These are phyloP conservation scores for Spirogloea muscicola DNA, from an alignment of 139 green algal species.

Conservation along the genomic window DNA sequence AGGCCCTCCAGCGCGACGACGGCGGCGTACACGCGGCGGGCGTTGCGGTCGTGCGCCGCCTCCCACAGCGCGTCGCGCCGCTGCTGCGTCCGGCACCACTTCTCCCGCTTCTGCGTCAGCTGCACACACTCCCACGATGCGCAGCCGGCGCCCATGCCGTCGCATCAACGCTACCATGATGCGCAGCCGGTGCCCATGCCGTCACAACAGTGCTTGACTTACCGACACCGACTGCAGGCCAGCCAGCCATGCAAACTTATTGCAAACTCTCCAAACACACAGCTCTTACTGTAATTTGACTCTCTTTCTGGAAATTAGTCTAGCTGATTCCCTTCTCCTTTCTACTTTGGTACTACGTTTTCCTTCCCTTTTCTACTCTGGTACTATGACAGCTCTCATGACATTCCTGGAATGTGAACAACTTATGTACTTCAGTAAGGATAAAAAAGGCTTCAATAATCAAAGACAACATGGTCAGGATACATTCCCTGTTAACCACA, in stretches of 20 bases:
- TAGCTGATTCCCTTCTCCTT: neutral
- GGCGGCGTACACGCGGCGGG: slow-evolving; percentile 12
- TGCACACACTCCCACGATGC: neutral
- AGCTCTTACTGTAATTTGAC: no score
- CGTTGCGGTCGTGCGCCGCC: slow-evolving; percentile 23
- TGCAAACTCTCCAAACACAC: no score
- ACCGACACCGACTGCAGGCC: neutral
- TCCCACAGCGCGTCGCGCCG: slow-evolving; percentile 21
- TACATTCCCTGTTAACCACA: neutral
- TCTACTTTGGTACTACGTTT: neutral
- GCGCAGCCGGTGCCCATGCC: neutral
- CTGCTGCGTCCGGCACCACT: neutral
- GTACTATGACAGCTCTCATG: neutral
- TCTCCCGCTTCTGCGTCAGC: slow-evolving; percentile 2
- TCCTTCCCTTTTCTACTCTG: neutral
- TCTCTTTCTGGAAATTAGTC: neutral
- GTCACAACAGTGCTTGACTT: neutral
- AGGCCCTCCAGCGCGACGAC: slow-evolving; percentile 39
- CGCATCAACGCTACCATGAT: neutral
- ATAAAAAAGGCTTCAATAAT: neutral
- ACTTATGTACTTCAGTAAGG: neutral
- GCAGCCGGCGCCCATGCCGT: neutral
- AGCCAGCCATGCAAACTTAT: neutral
- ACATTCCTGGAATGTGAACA: neutral
- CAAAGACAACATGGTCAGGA: slow-evolving; percentile 1